phyloP scores from a whole-genome alignment of 371 early-diverging fungal species.

The Choanephora cucurbitarum region DNA sequence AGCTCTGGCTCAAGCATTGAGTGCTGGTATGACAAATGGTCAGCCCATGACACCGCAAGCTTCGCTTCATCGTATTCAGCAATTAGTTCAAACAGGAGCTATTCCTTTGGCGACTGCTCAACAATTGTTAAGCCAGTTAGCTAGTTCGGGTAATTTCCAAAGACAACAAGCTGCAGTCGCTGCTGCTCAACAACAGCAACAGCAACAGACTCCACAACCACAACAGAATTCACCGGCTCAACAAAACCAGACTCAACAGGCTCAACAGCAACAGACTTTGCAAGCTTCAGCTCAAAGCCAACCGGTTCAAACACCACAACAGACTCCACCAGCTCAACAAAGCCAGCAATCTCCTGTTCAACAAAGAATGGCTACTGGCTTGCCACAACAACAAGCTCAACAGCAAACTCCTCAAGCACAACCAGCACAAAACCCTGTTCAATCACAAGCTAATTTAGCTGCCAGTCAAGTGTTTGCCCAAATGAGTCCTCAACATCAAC shows the following conservation, averaged over 20 bases:
- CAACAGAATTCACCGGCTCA: neutral
- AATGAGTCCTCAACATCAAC: slow-evolving; percentile 45
- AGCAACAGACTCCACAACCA: slow-evolving; percentile 20
- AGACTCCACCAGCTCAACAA: slow-evolving; percentile 8
- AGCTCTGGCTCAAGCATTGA: slow-evolving; percentile 25
- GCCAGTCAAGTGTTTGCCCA: slow-evolving; percentile 35
- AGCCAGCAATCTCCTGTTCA: slow-evolving; percentile 24
- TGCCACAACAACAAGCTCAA: slow-evolving; percentile 10
- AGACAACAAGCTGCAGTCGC: slow-evolving; percentile 21
- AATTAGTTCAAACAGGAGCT: slow-evolving; percentile 28
- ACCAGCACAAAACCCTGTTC: slow-evolving; percentile 1
- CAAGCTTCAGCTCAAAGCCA: neutral
- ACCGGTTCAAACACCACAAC: slow-evolving; percentile 15
- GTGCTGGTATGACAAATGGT: slow-evolving; percentile 10
- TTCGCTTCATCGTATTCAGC: slow-evolving; percentile 38
- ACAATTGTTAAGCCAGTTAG: slow-evolving; percentile 34
- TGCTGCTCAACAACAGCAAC: slow-evolving; percentile 16
- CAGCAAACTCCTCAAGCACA: neutral
- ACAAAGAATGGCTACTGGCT: slow-evolving; percentile 14
- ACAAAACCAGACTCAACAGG: slow-evolving; percentile 12
- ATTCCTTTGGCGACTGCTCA: slow-evolving; percentile 36
- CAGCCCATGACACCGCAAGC: slow-evolving; percentile 25
- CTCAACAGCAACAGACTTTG: slow-evolving; percentile 13
- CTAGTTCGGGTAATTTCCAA: slow-evolving; percentile 24
- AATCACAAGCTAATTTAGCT: slow-evolving; percentile 4